Evolutionary conservation across 23 red algal species (phyloP), one percentile per base, ranked within the genome.

Genomic region (Gracilaria vermiculophylla): DNA sequence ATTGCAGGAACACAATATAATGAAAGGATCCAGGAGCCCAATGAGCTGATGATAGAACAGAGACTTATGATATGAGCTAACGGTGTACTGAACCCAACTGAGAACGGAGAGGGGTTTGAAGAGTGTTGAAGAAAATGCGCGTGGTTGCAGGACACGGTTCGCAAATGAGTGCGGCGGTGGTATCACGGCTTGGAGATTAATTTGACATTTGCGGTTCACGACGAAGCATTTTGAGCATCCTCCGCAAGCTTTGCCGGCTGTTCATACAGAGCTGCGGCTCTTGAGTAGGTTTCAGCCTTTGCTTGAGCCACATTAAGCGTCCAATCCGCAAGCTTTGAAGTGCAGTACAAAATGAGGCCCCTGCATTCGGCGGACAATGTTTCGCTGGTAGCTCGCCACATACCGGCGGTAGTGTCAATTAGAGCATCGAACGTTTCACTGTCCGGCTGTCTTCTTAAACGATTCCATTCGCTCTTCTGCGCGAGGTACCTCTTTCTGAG

Each of bases 261-360:
- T 36, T 91, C 73, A 52, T 78, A 91, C 43, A 81, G 27, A 17
- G 40, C 39, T 21, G 87, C 87, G 9, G 87, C 52, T 80, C 87
- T 53, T 57, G 36, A n/a, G n/a, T 41, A 91, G 55, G 81, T 93
- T 36, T 84, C 90, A 2, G 69, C 52, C 31, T 93, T 48, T 27
- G 90, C 90, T 58, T 93, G 90, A 56, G 90, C 90, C 21, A 93
- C 69, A 23, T 93, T 93, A 3, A 93, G 80, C 13, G 79, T 85
- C 90, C 90, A 93, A 61, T 93, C 90, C 19, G 61, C 50, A 47
- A 93, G n/a, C 25, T 93, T 73, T 9, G 53, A 76, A 56, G 75
- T 69, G 33, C 78, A 61, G 51, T 93, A 79, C 7, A 80, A 83
- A 66, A 85, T 50, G 57, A 93, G 44, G 8, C 24, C 28, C 36